These are phyloP conservation scores for Nadsonia starkeyi-henricii DNA, from an alignment of 1,139 yeast genomes.

Conservation along the genomic window DNA sequence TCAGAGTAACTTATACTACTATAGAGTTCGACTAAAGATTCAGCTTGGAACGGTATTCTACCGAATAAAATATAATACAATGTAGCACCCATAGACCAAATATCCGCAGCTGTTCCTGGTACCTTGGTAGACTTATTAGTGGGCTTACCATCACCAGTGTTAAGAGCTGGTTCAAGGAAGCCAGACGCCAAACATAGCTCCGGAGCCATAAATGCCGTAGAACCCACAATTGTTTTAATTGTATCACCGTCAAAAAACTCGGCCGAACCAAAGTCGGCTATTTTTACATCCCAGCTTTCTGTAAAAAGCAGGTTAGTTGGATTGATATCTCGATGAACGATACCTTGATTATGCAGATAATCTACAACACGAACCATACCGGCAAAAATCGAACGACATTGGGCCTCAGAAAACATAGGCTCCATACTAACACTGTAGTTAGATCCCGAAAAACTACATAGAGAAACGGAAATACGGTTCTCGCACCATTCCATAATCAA, in stretches of 20 bases:
- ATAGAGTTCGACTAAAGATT: constrained; percentile 37
- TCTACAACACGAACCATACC: constrained; percentile 70
- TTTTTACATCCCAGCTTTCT: constrained; percentile 59
- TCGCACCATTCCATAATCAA: constrained; percentile 66
- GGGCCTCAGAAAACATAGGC: constrained; percentile 23
- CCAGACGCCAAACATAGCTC: constrained; percentile 35
- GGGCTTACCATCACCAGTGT: constrained; percentile 29
- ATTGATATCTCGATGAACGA: constrained; percentile 80
- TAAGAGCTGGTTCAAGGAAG: constrained; percentile 17
- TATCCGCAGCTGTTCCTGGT: constrained; percentile 55
- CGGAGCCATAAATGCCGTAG: constrained; percentile 76
- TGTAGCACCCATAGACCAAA: constrained; percentile 73
- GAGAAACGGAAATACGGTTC: too few species aligned
- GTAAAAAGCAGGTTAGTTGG: constrained; percentile 82
- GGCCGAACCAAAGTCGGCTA: constrained; percentile 89
- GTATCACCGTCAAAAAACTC: constrained; percentile 64
- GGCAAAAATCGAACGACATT: constrained; percentile 39
- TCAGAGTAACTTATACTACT: constrained; percentile 18
- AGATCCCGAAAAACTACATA: constrained; percentile 6
- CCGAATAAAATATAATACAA: constrained; percentile 27
- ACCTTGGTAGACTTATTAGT: constrained; percentile 17
- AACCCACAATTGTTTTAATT: constrained; percentile 54
- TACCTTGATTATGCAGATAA: constrained; percentile 60
- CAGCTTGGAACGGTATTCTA: constrained; percentile 26
- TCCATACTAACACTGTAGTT: constrained; percentile 12